These are phyloP conservation scores for Termitomyces heimii DNA, from an alignment of 768 basidiomycete species.

Conservation along the genomic window DNA sequence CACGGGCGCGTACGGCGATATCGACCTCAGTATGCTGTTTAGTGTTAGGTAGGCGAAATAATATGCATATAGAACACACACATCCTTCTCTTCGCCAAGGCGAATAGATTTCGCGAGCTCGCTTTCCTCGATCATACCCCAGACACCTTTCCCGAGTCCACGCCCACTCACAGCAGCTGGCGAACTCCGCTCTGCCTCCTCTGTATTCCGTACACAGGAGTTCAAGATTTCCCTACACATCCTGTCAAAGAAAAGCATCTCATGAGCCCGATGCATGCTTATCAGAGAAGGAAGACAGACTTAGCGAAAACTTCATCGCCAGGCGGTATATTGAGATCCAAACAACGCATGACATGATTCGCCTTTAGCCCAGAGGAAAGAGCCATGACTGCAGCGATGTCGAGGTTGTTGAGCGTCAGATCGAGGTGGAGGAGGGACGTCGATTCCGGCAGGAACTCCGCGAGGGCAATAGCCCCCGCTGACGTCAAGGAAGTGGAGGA, in stretches of 20 bases:
- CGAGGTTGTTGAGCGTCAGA: slow-evolving; percentile 75
- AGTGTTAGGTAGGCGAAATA: background rate
- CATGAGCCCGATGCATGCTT: background rate
- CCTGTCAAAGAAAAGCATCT: slow-evolving; percentile 21
- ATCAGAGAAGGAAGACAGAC: slow-evolving; percentile 23
- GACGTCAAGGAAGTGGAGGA: slow-evolving; percentile 77
- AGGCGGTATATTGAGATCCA: slow-evolving; percentile 90
- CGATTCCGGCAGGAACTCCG: slow-evolving; percentile 93
- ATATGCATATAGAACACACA: slow-evolving; percentile 13
- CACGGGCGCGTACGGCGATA: slow-evolving; percentile 40
- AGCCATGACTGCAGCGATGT: slow-evolving; percentile 91
- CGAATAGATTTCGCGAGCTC: slow-evolving; percentile 70
- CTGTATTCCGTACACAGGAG: slow-evolving; percentile 90
- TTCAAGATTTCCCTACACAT: slow-evolving; percentile 88
- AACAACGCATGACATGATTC: slow-evolving; percentile 83
- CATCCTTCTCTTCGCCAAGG: slow-evolving; percentile 50
- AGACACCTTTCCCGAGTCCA: slow-evolving; percentile 64
- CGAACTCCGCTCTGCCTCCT: slow-evolving; percentile 59
- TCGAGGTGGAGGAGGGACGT: slow-evolving; percentile 87
- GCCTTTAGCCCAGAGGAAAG: slow-evolving; percentile 79
- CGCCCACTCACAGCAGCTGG: slow-evolving; percentile 35
- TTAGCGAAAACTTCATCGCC: slow-evolving; percentile 76
- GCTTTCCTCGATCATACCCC: slow-evolving; percentile 84
- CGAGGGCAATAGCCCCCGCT: slow-evolving; percentile 87
- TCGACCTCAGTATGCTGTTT: slow-evolving; percentile 37